Base-by-base conservation (phyloP, 2,329 filamentous ascomycete genomes). In the Fusarium mundagurra region DNA sequence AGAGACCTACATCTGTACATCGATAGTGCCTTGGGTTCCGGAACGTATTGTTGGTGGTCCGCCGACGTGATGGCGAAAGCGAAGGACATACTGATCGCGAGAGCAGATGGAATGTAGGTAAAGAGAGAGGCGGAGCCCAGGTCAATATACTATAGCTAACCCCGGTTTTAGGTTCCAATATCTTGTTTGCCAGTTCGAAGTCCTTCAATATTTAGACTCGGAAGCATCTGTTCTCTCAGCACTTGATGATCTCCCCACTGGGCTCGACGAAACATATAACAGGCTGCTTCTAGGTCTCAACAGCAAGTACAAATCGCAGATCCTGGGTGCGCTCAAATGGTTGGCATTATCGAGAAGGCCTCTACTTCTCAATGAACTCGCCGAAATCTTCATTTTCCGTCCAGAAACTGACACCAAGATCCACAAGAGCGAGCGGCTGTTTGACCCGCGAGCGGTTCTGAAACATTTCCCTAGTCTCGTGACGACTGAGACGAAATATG, bases 1-100 rank as follows among this genome's bases (percentile, higher is more conserved):
- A 9, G 43, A 17, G n/a, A 24, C 11, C 0, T 45, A 0, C 43
- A 3, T 27, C 43, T 45, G 11, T 45, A 45, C 11, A 27, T 18
- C 11, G 17, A 44, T 6, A 18, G 2, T 7, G 43, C 27, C 0
- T 0, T 44, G 43, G 16, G 0, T 24, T 8, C 16, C 0, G 17
- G 0, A 1, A 18, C n/a, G 6, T 45, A 45, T 27, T 13, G 1
- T 18, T 9, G 43, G 43, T 45, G 43, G 43, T 13, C 43, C 0
- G 7, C 0, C 0, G 10, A 5, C 11, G 7, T 44, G 1, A 44
- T 0, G 16, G n/a, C n/a, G 0, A 24, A 18, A 6, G 43, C n/a
- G 11, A 44, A 27, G 17, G 1, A 24, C 5, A 18, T 4, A 18
- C n/a, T 44, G 5, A 24, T 44, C 7, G 17, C 11, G 0, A 45